Base-by-base conservation (phyloP, 23 red algal species). In the Gracilariopsis chorda region DNA sequence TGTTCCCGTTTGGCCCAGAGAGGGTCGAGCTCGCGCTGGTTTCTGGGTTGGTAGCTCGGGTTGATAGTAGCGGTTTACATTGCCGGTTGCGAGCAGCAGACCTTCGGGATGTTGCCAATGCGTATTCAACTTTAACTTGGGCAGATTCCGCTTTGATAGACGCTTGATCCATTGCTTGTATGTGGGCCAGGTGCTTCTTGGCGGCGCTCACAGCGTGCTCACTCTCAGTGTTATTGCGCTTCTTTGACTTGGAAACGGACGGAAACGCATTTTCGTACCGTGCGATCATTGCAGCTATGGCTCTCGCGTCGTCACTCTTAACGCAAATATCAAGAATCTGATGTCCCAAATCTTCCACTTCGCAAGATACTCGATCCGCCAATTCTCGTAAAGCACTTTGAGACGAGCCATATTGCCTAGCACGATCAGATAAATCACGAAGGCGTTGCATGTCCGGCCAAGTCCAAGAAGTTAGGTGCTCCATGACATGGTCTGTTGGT, bases 381-480 rank as follows among this genome's bases (percentile, higher is more conserved):
- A 51, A 47, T 6, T 88, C 42, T n/a, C 82, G 77, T 2, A 92
- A 36, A 23, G 80, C 9, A 17, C 65, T 17, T 42, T 78, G 51
- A 45, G 52, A 24, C 16, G 83, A 47, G 29, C 92, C 89, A 43
- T 84, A 86, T 44, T 74, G 65, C 43, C 83, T 51, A 10, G 90
- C 88, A 13, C 89, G 89, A 6, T 93, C 77, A 48, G 78, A 84
- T 35, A 93, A 49, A 63, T 93, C 89, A 51, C 30, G 36, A 51
- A 97, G 90, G 6, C 89, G 84, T 43, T 91, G 72, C 11, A 77
- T 60, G 63, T 95, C 84, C 1, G 92, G 92, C 92, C 92, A 95
- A 37, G 55, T 58, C 77, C 85, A 95, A 2, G 59, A 41, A 20
- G 57, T 20, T 34, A 67, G 33, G 16, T 51, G 20, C 63, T 48